phyloP scores from a whole-genome alignment of 768 basidiomycete species.

The Paxillus ammoniavirescens region DNA sequence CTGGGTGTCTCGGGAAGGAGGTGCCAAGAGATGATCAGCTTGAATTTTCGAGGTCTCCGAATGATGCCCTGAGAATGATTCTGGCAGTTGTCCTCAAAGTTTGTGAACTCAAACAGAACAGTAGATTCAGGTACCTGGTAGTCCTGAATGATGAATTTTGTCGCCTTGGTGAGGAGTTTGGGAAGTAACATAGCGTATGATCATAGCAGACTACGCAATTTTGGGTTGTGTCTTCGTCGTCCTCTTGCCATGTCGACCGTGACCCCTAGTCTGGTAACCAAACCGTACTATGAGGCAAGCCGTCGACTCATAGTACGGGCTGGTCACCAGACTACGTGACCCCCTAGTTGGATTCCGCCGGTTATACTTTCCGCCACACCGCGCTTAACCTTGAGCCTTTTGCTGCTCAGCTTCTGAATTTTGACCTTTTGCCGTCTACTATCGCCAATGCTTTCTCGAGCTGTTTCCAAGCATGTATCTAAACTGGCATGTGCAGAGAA shows the following conservation, averaged over 20 bases:
- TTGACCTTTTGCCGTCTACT: background rate
- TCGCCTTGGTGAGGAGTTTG: background rate
- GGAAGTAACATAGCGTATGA: background rate
- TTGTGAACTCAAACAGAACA: too few relatives aligned
- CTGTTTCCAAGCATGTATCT: slow-evolving; percentile 13
- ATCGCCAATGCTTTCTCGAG: slow-evolving; percentile 18
- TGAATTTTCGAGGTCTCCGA: background rate
- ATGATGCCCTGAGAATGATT: too few relatives aligned
- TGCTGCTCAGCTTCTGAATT: background rate
- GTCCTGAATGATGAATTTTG: background rate
- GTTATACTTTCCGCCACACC: background rate
- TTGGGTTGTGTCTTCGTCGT: background rate
- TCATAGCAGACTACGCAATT: background rate
- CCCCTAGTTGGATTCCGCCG: too few relatives aligned
- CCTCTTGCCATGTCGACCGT: too few relatives aligned
- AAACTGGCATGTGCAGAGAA: slow-evolving; percentile 3
- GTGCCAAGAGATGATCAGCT: slow-evolving; percentile 31
- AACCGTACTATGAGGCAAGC: too few relatives aligned
- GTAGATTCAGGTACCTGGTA: background rate
- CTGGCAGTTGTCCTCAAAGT: background rate
- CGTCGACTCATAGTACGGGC: too few relatives aligned
- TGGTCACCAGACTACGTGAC: too few relatives aligned
- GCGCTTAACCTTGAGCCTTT: background rate
- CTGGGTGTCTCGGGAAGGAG: slow-evolving; percentile 62
- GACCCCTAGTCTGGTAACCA: too few relatives aligned